phyloP scores from a whole-genome alignment of 2,329 filamentous ascomycete species.

The Coleophoma cylindrospora region DNA sequence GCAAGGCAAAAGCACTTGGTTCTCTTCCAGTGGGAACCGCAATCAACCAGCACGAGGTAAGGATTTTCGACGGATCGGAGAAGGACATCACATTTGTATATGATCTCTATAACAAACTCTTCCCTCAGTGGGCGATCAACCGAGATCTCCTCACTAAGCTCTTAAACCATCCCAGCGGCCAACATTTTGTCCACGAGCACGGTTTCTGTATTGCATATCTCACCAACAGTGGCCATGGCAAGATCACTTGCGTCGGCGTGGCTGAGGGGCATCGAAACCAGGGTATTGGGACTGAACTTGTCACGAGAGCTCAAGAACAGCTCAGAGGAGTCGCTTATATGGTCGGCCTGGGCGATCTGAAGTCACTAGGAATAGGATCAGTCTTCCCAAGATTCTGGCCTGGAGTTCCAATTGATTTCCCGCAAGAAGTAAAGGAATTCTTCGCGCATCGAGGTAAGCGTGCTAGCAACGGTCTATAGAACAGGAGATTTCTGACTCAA shows the following conservation, averaged over 20 bases:
- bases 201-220: conserved; percentile 34
- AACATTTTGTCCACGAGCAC: conserved; percentile 31
- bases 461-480: conserved; percentile 18
- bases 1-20: conserved; percentile 23
- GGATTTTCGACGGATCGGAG: conserved; percentile 11
- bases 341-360: conserved; percentile 13
- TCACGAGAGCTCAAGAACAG: conserved; percentile 23
- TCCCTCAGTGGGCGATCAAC: conserved; percentile 30
- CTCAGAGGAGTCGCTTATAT: conserved; percentile 20
- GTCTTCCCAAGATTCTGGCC: conserved; percentile 40
- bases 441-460: conserved; percentile 32
- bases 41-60: conserved; percentile 10
- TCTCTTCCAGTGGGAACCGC: conserved; percentile 28
- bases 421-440: conserved; percentile 29
- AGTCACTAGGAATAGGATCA: conserved; percentile 22
- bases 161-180: conserved; percentile 20
- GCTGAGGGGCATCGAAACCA: conserved; percentile 26
- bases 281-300: conserved; percentile 32
- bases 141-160: conserved; percentile 21
- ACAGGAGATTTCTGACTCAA: conserved; percentile 3
- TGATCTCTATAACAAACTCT: conserved; percentile 28
- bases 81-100: conserved; percentile 26
- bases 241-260: conserved; percentile 33
- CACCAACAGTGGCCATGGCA: conserved; percentile 16
- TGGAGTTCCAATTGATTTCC: conserved; percentile 33